Percentiles rank a stretch among this genome's conserved stretches.
These are phyloP conservation scores for Globisporangium middletonii DNA, from an alignment of 352 stramenopile genomes.

Conservation along the genomic window DNA sequence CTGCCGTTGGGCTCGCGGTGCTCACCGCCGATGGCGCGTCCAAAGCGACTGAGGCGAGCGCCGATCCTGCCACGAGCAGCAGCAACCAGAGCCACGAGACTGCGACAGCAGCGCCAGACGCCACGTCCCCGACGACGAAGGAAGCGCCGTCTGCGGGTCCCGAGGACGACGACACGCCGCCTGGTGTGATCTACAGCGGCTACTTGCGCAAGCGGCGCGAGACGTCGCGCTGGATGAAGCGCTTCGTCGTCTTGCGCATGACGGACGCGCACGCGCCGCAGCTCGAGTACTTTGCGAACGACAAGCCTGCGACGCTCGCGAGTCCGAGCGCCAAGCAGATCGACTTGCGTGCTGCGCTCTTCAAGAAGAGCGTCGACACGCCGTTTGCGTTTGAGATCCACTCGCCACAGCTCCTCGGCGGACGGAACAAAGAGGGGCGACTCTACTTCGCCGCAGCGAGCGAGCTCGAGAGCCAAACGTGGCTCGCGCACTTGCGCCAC, in stretches of 20 bases:
- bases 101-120: neutral
- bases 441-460: conserved; percentile 83
- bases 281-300: conserved; percentile 65
- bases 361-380: conserved; percentile 79
- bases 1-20: no score
- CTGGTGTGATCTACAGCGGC: conserved; percentile 31
- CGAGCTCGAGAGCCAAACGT: conserved; percentile 87
- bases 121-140: neutral
- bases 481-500: conserved; percentile 81
- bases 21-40: neutral
- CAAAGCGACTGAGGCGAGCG: no score
- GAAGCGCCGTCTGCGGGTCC: neutral
- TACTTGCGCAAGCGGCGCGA: conserved; percentile 74
- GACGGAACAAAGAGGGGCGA: conserved; percentile 82
- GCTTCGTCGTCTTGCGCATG: conserved; percentile 62
- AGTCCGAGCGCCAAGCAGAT: conserved; percentile 43
- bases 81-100: conserved; percentile 11
- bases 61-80: neutral
- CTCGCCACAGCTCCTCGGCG: conserved; percentile 76
- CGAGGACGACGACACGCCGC: conserved; percentile 7
- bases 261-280: conserved; percentile 28
- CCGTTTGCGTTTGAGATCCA: conserved; percentile 87
- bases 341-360: conserved; percentile 53
- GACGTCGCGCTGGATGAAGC: conserved; percentile 74
- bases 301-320: conserved; percentile 34